Conservation (phyloP, 306 rosid species). For the Cyclanthera cordifolia region DNA sequence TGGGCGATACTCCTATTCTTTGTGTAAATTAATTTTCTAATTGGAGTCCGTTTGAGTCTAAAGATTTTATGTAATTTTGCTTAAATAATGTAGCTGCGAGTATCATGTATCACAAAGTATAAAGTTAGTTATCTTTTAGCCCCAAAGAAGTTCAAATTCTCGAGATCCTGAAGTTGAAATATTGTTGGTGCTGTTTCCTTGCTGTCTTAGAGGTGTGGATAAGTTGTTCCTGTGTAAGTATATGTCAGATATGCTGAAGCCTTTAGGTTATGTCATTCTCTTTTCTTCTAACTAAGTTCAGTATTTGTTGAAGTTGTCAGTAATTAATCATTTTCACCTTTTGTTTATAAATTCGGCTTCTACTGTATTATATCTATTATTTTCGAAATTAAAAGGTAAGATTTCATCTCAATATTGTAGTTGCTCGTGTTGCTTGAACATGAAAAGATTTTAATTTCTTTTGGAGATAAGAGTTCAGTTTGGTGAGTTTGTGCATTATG, state of each 20-base stretch:
- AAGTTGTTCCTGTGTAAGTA: background rate
- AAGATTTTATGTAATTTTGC: background rate
- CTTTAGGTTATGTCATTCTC: background rate
- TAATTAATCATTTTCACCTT: constrained; percentile 2
- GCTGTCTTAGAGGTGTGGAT: background rate
- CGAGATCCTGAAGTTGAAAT: background rate
- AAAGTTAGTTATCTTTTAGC: background rate
- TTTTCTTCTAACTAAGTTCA: background rate
- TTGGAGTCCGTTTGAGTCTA: background rate
- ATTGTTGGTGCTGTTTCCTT: background rate
- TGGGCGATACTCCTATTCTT: background rate
- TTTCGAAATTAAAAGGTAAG: background rate
- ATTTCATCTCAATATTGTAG: background rate
- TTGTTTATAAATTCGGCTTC: background rate
- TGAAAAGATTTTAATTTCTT: background rate
- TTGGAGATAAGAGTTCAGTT: background rate
- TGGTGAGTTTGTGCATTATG: constrained; percentile 1
- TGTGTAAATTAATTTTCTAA: background rate
- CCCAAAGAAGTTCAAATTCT: background rate
- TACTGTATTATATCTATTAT: background rate
- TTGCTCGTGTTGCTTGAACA: background rate
- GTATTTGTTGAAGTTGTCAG: background rate
- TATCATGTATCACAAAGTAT: background rate
- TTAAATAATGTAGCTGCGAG: background rate
- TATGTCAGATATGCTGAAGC: background rate